Evolutionary conservation across 176 grass and related monocot species (phyloP), one percentile per base, ranked within the genome.

Genomic region (Aegilops longissima): DNA sequence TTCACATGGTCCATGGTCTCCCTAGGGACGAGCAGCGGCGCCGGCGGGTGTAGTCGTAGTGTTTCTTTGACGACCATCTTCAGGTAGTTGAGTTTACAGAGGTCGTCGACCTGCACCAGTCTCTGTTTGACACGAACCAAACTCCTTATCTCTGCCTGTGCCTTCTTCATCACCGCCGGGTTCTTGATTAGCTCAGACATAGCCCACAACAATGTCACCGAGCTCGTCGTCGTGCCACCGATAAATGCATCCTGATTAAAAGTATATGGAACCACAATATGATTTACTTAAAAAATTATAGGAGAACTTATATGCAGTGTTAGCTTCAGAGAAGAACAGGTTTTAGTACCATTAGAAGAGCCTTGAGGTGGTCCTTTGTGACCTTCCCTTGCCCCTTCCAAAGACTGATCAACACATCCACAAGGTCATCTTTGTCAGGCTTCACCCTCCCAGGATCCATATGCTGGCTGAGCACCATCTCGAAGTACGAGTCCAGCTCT

Each of bases 101-200:
- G 2, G 34, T 23, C 65, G 74, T 77, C 31, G 13, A 75, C 72
- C 73, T 39, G 14, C 42, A 56, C 51, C 6, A 18, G n/a, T 17
- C 11, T 85, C n/a, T 5, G 31, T 30, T 62, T 61, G 35, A 2
- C 23, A 5, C n/a, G 1, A 4, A 38, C 61, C 2, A 20, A 31
- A 6, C 5, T 54, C 9, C 61, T 62, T 54, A 77, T 17, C 61
- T 85, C 61, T 20, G 31, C 0, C 2, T 85, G 83, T 8, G 21
- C 74, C 31, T 58, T 85, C 14, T 39, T 12, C 83, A 85, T 78
- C 12, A 24, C 64, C 38, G 4, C 1, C 0, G 74, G 83, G 1
- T 69, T 85, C 45, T 56, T 85, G 8, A 78, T 85, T 1, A 85
- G 63, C 45, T 85, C 83, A 0, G 73, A 78, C 74, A 85, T 85